phyloP scores from a whole-genome alignment of 441 rosid species.

The Gossypium schwendimanii region DNA sequence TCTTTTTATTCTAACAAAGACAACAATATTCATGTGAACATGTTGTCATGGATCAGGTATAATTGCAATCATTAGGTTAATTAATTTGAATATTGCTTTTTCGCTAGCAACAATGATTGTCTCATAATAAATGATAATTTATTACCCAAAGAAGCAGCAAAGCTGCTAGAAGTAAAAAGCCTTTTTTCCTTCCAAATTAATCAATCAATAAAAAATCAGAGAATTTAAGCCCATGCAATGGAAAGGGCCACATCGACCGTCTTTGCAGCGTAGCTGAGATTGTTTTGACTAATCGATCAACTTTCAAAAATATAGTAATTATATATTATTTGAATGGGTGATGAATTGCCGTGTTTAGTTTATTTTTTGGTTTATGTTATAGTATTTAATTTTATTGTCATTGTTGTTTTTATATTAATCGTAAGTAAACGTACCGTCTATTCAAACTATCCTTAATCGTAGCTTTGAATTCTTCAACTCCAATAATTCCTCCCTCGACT shows the following conservation, averaged over 20 bases:
- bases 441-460: too few species aligned
- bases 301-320: too few species aligned
- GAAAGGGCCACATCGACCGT: too few species aligned
- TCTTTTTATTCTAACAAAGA: neutral
- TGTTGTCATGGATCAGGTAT: neutral
- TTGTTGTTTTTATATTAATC: accelerated
- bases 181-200: neutral
- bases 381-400: too few species aligned
- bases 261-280: too few species aligned
- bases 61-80: neutral
- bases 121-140: too few species aligned
- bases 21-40: constrained; percentile 16
- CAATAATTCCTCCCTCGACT: neutral
- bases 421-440: accelerated
- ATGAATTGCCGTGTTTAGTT: accelerated
- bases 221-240: too few species aligned
- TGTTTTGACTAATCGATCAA: too few species aligned
- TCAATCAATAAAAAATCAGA: neutral
- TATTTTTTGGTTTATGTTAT: too few species aligned
- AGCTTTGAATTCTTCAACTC: neutral
- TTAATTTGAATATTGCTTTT: neutral
- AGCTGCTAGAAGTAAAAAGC: too few species aligned
- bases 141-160: too few species aligned
- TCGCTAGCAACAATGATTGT: neutral
- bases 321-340: too few species aligned